These are phyloP conservation scores for Candida dendrica DNA, from an alignment of 805 yeast species.

Conservation along the genomic window DNA sequence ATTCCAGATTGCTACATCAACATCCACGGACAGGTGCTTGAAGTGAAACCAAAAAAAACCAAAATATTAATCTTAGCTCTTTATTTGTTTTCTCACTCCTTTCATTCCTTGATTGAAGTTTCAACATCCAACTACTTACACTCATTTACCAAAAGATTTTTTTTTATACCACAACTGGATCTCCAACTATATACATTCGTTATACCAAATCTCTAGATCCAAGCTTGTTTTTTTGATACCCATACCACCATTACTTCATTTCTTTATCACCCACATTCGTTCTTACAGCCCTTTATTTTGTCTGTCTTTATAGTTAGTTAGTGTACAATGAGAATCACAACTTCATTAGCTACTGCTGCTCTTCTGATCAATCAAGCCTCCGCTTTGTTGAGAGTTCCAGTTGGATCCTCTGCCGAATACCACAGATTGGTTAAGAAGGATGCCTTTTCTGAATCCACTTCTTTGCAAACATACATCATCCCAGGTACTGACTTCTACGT, in stretches of 20 bases:
- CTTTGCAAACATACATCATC: conserved; percentile 2
- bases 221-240: not conserved
- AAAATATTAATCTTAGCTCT: not conserved
- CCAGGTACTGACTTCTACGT: conserved; percentile 4
- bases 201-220: not conserved
- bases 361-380: not conserved
- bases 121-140: not conserved
- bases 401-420: not conserved
- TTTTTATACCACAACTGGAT: not conserved
- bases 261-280: not conserved
- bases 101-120: not conserved
- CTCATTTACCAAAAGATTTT: not conserved
- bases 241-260: not conserved
- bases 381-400: conserved; percentile 3
- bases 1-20: not conserved
- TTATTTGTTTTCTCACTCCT: not conserved
- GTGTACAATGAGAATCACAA: not conserved
- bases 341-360: not conserved
- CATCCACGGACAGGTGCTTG: not conserved
- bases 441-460: not conserved
- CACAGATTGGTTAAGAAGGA: not conserved
- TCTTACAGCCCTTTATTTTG: not conserved
- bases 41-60: too few relatives aligned
- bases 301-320: too few relatives aligned
- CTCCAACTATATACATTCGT: not conserved